Base-by-base conservation (phyloP, 805 yeast genomes). In the Saccharomycopsis guyanensis region DNA sequence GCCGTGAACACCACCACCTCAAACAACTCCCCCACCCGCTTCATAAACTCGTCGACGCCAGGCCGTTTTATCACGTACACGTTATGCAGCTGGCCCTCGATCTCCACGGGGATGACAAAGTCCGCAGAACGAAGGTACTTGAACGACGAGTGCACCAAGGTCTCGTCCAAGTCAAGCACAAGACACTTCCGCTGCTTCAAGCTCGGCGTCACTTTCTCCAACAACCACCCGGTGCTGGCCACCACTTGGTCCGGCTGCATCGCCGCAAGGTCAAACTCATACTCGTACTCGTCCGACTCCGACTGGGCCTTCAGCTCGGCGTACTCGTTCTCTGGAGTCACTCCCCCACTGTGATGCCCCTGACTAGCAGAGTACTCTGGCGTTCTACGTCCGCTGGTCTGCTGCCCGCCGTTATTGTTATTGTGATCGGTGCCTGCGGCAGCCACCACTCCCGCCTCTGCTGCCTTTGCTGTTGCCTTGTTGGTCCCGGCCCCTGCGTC, bases 1-100 rank as follows among this genome's bases (percentile, higher is more conserved):
- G 98, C 98, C 0, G 99, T 93, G 65, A 93, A 93, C 3, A 93
- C 95, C 20, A 93, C 97, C 47, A 93, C 95, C 65, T 93, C 99
- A 61, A 73, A 93, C 57, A 89, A 63, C 60, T 86, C 72, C 23
- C 97, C 95, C 40, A 91, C 95, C 53, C 76, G 73, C 56, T 68
- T 69, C 69, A 93, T 70, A 59, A 93, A 93, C 60, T 86, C 94
- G 65, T 93, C 98, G 42, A 94, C 97, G 1, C 98, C 98, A 1
- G 99, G 99, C 57, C 99, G 76, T 61, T 93, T 93, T 47, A 89
- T 88, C 20, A 93, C 98, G 61, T 88, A 93, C 38, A 93, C 98
- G 58, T 86, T 91, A 63, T 93, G 97, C 27, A 81, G 73, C 61
- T 86, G 91, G 57, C 82, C 82, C 57, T 93, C 97, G 53, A 93